Base-by-base conservation (phyloP, 2,329 filamentous ascomycete genomes). In the Aureobasidium subglaciale region DNA sequence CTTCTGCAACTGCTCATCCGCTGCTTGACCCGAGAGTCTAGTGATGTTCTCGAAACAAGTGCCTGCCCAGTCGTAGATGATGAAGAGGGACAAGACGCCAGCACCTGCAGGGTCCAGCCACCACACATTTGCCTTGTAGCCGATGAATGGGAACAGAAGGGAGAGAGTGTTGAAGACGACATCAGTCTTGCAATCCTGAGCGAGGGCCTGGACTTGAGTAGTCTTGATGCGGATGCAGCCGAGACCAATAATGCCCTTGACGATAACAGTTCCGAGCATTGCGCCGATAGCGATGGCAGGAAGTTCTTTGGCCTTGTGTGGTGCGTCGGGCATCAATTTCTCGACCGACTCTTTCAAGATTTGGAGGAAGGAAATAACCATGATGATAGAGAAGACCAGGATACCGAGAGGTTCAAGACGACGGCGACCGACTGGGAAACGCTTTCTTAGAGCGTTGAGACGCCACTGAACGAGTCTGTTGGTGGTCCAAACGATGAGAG, bases 41-140 rank as follows among this genome's bases (percentile, higher is more conserved):
- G 76, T 77, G 43, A 85, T 76, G 60, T 84, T 83, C 55, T 80
- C 75, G 45, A 83, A 73, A 58, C 77, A 81, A 0, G 83, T 86
- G 42, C 76, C 74, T 1, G 78, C 78, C 84, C 84, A 87, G 68
- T 87, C 84, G 67, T 80, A 82, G 61, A 87, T 86, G 66, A 87
- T 85, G 70, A 79, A 86, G 4, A 86, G 67, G 0, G 83, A 85
- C 0, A 87, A 72, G 0, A 86, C 63, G 0, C 79, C 77, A 3
- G 84, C 84, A 55, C 84, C 84, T 0, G 79, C 72, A 6, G 78
- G 78, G 64, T 87, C 84, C 13, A 87, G 73, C 84, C 84, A 87
- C 84, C 84, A 87, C 13, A 85, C 63, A 22, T 79, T 65, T 4
- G 78, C 72, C 46, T 79, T 73, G 61, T 79, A 74, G 6, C 84